Evolutionary conservation across 192 early-diverging fungal genomes (phyloP), one percentile per base, ranked within the genome.

Genomic region (Umbelopsis vinacea): DNA sequence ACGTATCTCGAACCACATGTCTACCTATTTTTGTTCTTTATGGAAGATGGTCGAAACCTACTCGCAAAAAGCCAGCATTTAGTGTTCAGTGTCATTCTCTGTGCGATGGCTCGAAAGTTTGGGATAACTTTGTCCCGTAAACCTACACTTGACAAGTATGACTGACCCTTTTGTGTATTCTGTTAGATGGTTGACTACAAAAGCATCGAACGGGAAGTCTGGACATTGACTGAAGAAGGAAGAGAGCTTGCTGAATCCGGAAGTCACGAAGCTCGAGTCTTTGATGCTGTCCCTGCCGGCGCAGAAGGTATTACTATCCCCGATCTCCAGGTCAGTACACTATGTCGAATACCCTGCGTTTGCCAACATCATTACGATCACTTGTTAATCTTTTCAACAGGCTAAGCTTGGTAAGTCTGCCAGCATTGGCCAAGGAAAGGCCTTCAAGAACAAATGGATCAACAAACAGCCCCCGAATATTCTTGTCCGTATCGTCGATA

Each of bases 381-480:
- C 29, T 29, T 29, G 3, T 29, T 29, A 66, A 45, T 23, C 43
- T 46, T 47, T 26, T 0, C 5, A 43, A 7, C 40, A 80, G 78
- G 52, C 82, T 23, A 82, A 83, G 74, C 83, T 93, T 46, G 96
- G 94, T 22, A 82, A 90, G 10, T 69, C 87, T 40, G 94, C 93
- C 75, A 94, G 91, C 78, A 92, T 98, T 78, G 98, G 97, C 35
- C 95, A 96, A 82, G 95, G 95, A 63, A 92, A 92, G 78, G 96
- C 96, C 23, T 92, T 99, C 83, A 95, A 95, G 81, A 95, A 97
- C 87, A 98, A 97, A 85, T 99, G 98, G 98, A 90, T 99, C 81
- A 90, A 89, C 67, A 97, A 98, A 81, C 86, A 83, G 52, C 86
- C 83, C 43, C 85, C 84, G 46, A 89, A 86, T 52, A 19, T 38